Conservation (phyloP, 1,284 basidiomycete species). For the Kalmanozyma brasiliensis region DNA sequence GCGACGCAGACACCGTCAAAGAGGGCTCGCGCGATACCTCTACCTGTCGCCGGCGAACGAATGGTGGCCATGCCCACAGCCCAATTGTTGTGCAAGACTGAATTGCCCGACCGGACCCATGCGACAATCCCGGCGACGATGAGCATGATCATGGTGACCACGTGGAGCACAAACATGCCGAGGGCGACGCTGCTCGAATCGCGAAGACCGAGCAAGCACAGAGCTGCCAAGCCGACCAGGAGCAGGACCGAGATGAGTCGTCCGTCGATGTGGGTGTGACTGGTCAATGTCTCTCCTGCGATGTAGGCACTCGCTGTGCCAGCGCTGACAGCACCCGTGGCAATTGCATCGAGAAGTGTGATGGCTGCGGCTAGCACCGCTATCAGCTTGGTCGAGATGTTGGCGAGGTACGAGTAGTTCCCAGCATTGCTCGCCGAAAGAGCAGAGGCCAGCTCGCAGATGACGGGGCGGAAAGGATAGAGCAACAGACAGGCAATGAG, state of each 20-base stretch:
- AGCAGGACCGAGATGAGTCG: slow-evolving; percentile 44
- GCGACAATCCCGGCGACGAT: slow-evolving; percentile 47
- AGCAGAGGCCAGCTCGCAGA: slow-evolving; percentile 52
- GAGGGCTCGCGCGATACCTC: slow-evolving; percentile 39
- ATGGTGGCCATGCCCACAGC: slow-evolving; percentile 22
- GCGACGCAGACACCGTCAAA: slow-evolving; percentile 53
- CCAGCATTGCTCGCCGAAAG: slow-evolving; percentile 46
- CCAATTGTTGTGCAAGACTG: slow-evolving; percentile 45
- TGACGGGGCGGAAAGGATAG: slow-evolving; percentile 53
- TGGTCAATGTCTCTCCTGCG: slow-evolving; percentile 23
- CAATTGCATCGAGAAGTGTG: slow-evolving; percentile 51
- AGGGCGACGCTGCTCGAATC: slow-evolving; percentile 53
- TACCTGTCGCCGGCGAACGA: slow-evolving; percentile 20
- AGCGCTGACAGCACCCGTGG: slow-evolving; percentile 54
- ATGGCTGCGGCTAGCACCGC: slow-evolving; percentile 52
- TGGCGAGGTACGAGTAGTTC: slow-evolving; percentile 52
- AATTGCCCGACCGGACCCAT: slow-evolving; percentile 46
- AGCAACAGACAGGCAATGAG: slow-evolving; percentile 52
- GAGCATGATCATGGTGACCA: slow-evolving; percentile 51
- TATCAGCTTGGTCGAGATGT: slow-evolving; percentile 42
- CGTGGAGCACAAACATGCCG: slow-evolving; percentile 49
- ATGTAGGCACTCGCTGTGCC: slow-evolving; percentile 54
- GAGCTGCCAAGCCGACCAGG: slow-evolving; percentile 32
- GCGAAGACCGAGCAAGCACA: slow-evolving; percentile 42
- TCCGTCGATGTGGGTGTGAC: slow-evolving; percentile 16